Percentiles rank a stretch among this genome's conserved stretches.
Conservation (phyloP, 2,329 filamentous ascomycete species). For the Trichophyton simii region DNA sequence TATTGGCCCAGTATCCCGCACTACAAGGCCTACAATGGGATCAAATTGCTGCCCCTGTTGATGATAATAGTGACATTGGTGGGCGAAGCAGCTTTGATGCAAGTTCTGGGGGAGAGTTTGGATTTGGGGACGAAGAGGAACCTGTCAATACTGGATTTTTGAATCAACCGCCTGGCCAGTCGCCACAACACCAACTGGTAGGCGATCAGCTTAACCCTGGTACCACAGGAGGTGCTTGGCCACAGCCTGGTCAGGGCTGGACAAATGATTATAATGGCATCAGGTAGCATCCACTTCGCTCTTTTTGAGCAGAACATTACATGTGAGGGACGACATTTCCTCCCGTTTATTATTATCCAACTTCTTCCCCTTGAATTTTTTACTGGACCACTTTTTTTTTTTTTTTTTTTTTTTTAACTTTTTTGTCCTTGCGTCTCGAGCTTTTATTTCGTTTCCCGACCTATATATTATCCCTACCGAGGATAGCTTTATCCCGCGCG, state of each 20-base stretch:
- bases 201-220: constrained; percentile 19
- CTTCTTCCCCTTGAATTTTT: background rate
- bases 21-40: constrained; percentile 88
- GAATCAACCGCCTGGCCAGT: constrained; percentile 16
- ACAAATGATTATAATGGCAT: background rate
- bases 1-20: constrained; percentile 85
- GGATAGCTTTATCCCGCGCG: background rate
- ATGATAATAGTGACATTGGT: constrained; percentile 48
- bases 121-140: constrained; percentile 32
- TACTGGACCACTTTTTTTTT: background rate
- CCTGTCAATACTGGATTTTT: constrained; percentile 26
- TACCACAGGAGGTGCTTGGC: constrained; percentile 8
- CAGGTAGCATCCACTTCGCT: background rate
- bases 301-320: background rate
- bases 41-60: constrained; percentile 50
- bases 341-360: background rate
- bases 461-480: background rate
- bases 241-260: constrained; percentile 6
- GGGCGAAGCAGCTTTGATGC: constrained; percentile 40
- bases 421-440: background rate
- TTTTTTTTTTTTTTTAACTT: background rate
- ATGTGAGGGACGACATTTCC: background rate
- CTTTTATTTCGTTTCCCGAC: background rate
- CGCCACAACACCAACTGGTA: constrained; percentile 7
- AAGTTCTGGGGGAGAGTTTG: constrained; percentile 33